These are phyloP conservation scores for Cryphonectria radicalis DNA, from an alignment of 2,329 filamentous ascomycete species.

Conservation along the genomic window DNA sequence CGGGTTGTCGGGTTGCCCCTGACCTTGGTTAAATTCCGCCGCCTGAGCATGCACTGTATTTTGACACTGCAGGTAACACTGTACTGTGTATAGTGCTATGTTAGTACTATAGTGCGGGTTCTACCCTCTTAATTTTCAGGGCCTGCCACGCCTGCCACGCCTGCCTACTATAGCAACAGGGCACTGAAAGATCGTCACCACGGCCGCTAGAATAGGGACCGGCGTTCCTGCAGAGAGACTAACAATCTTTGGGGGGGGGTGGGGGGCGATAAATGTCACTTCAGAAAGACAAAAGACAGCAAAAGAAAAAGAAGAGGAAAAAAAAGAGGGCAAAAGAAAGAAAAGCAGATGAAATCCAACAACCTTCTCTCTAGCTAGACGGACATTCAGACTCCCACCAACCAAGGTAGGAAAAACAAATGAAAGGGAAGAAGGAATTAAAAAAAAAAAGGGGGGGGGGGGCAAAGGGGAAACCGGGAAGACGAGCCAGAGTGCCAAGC, in stretches of 20 bases:
- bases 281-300: too few relatives aligned
- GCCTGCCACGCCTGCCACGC: not conserved
- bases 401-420: not conserved
- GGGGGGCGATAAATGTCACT: too few relatives aligned
- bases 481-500: constrained; percentile 4
- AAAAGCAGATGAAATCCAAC: too few relatives aligned
- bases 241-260: not conserved
- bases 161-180: not conserved
- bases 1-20: not conserved
- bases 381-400: not conserved
- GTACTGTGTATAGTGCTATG: not conserved
- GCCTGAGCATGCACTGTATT: too few relatives aligned
- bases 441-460: not conserved
- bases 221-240: too few relatives aligned
- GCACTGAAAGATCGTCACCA: not conserved
- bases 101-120: not conserved
- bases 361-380: not conserved
- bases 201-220: not conserved
- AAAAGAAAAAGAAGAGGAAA: too few relatives aligned
- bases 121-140: not conserved
- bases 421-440: too few relatives aligned
- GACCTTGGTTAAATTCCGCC: not conserved
- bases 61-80: too few relatives aligned
- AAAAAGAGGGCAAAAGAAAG: too few relatives aligned
- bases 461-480: not conserved